Evolutionary conservation across 2,329 filamentous ascomycete species (phyloP).

Genomic region (Colletotrichum lentis): DNA sequence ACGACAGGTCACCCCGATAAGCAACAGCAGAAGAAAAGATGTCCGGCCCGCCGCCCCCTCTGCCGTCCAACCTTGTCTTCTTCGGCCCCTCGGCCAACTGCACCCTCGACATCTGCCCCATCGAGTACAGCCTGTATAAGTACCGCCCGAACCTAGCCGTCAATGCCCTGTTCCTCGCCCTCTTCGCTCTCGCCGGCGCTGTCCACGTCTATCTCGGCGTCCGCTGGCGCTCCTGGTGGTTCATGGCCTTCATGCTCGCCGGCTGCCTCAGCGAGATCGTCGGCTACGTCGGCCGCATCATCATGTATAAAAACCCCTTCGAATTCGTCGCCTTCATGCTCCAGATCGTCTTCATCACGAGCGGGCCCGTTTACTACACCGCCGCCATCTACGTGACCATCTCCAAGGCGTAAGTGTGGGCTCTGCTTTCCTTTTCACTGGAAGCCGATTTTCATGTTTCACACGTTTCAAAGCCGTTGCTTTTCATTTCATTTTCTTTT

Average conservation of each 20-base stretch:
- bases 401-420: conserved; percentile 47
- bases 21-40: conserved; percentile 30
- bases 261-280: conserved; percentile 67
- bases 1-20: background rate
- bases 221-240: conserved; percentile 58
- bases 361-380: conserved; percentile 58
- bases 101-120: conserved; percentile 57
- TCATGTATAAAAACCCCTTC: conserved; percentile 67
- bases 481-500: background rate
- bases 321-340: conserved; percentile 67
- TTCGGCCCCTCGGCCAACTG: conserved; percentile 61
- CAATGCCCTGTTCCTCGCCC: conserved; percentile 53
- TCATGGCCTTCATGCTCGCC: conserved; percentile 60
- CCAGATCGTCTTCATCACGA: conserved; percentile 70
- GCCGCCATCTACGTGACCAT: conserved; percentile 74
- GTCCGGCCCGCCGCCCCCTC: conserved; percentile 37
- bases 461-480: background rate
- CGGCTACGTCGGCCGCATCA: conserved; percentile 68
- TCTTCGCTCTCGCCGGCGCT: conserved; percentile 58
- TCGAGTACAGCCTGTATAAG: conserved; percentile 56
- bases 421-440: background rate
- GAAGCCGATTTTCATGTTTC: background rate
- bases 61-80: conserved; percentile 38
- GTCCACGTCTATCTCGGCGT: conserved; percentile 57
- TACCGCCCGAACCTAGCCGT: conserved; percentile 57